A percentile compares a stretch with the other conserved stretches of the same genome.
Evolutionary conservation across 2,329 filamentous ascomycete genomes (phyloP).

Genomic region (Diaporthe capsici): DNA sequence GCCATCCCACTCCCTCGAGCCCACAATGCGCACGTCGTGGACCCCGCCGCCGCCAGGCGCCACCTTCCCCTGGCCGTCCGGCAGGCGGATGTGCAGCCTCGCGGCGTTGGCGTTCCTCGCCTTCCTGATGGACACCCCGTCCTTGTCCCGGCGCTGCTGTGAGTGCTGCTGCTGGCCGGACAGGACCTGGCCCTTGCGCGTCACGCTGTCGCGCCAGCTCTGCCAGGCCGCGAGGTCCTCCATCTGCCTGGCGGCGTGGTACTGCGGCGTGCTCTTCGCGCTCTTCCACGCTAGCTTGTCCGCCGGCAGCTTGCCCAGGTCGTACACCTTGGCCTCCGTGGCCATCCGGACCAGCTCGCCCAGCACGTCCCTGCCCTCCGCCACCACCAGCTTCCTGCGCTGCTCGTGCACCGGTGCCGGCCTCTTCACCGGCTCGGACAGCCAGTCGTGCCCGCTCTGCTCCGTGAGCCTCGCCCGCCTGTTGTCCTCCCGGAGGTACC

Average conservation of each 20-base stretch:
- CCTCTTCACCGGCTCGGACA: constrained; percentile 71
- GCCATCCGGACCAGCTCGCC: constrained; percentile 76
- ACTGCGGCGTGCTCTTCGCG: constrained; percentile 73
- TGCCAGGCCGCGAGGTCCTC: constrained; percentile 77
- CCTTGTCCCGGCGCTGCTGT: constrained; percentile 33
- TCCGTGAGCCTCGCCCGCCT: constrained; percentile 71
- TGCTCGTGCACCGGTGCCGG: constrained; percentile 61
- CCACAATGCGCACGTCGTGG: constrained; percentile 64
- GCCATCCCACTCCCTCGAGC: constrained; percentile 69
- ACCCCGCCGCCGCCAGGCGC: constrained; percentile 51
- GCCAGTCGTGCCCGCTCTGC: constrained; percentile 71
- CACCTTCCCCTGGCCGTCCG: constrained; percentile 61
- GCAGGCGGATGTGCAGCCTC: constrained; percentile 65
- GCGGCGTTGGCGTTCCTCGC: constrained; percentile 56
- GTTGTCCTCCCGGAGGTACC: constrained; percentile 78
- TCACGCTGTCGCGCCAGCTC: constrained; percentile 68
- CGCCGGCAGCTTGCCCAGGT: constrained; percentile 69
- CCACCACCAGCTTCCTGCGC: constrained; percentile 65
- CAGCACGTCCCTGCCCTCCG: constrained; percentile 75
- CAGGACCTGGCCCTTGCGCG: constrained; percentile 65
- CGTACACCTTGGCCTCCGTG: constrained; percentile 68
- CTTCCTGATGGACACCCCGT: constrained; percentile 47
- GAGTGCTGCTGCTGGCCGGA: constrained; percentile 43
- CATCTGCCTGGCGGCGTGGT: constrained; percentile 74
- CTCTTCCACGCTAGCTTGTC: constrained; percentile 78